Percentiles rank a stretch among this genome's conserved stretches.
Conservation (phyloP, 179 eudicot genomes). For the Nepenthes alata region DNA sequence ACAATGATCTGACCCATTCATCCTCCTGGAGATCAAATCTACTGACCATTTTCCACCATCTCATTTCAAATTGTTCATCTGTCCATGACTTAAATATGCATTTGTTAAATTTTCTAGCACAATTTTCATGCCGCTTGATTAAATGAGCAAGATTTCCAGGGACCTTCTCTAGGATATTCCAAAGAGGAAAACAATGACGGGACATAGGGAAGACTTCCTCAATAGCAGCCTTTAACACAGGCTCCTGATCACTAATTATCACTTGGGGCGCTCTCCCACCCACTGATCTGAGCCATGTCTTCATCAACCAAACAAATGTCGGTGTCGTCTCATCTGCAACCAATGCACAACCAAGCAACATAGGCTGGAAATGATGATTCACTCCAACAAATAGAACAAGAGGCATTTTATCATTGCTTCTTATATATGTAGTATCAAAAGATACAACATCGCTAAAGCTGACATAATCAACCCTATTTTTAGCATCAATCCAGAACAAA, state of each 20-base stretch:
- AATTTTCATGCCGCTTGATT: slow-evolving; percentile 30
- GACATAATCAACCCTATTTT: slow-evolving; percentile 55
- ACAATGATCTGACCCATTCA: slow-evolving; percentile 42
- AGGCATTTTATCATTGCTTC: slow-evolving; percentile 51
- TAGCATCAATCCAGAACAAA: slow-evolving; percentile 71
- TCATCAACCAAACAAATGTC: slow-evolving; percentile 60
- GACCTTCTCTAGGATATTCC: slow-evolving; percentile 56
- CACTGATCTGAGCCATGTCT: slow-evolving; percentile 65
- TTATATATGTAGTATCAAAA: slow-evolving; percentile 52
- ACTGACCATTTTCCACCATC: slow-evolving; percentile 51
- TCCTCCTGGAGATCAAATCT: slow-evolving; percentile 44
- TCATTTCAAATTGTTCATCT: slow-evolving; percentile 51
- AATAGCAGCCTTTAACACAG: slow-evolving; percentile 32
- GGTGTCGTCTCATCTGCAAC: slow-evolving; percentile 45
- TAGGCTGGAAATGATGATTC: slow-evolving; percentile 60
- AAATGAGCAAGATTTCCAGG: slow-evolving; percentile 42
- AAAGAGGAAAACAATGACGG: slow-evolving; percentile 51
- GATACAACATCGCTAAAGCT: slow-evolving; percentile 53
- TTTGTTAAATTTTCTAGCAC: slow-evolving; percentile 37
- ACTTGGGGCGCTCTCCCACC: slow-evolving; percentile 51
- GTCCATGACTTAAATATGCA: slow-evolving; percentile 44
- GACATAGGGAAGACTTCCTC: slow-evolving; percentile 43
- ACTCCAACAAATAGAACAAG: slow-evolving; percentile 63
- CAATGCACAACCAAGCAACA: slow-evolving; percentile 72
- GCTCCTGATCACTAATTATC: slow-evolving; percentile 51